A percentile compares a stretch with the other conserved stretches of the same genome.
Conservation (phyloP, 352 stramenopile species). For the Phytophthora cajani region DNA sequence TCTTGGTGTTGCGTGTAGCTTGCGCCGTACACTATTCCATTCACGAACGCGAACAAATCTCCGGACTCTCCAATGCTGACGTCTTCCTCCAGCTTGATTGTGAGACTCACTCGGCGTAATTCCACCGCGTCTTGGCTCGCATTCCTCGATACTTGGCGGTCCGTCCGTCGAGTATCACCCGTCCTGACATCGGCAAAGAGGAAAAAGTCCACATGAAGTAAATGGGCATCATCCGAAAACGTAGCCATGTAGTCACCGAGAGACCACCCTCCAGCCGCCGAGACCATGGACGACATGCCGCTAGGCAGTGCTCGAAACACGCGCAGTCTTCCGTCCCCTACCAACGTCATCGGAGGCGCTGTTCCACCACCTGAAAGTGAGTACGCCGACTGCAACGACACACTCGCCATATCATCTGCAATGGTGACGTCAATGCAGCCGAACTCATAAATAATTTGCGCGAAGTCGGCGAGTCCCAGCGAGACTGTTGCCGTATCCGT, state of each 20-base stretch:
- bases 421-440: conserved; percentile 17
- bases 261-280: not conserved
- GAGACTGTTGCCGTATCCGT: not conserved
- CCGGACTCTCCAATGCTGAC: not conserved
- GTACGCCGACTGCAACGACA: conserved; percentile 8
- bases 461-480: not conserved
- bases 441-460: conserved; percentile 12
- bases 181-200: not conserved
- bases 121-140: not conserved
- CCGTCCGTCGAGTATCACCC: not conserved
- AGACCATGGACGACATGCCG: conserved; percentile 7
- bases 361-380: not conserved
- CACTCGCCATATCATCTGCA: conserved; percentile 14
- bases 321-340: conserved; percentile 2
- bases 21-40: not conserved
- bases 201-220: conserved; percentile 6
- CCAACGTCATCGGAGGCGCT: conserved; percentile 13
- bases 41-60: conserved; percentile 3
- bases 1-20: not conserved
- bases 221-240: not conserved
- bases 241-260: conserved; percentile 7
- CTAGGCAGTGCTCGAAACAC: conserved; percentile 7
- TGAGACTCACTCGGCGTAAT: conserved; percentile 4
- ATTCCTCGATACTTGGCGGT: not conserved
- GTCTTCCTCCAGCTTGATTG: conserved; percentile 5